Evolutionary conservation across 495 filamentous ascomycete genomes (phyloP), one percentile per base, ranked within the genome.

Genomic region (Penicillium ucsense): DNA sequence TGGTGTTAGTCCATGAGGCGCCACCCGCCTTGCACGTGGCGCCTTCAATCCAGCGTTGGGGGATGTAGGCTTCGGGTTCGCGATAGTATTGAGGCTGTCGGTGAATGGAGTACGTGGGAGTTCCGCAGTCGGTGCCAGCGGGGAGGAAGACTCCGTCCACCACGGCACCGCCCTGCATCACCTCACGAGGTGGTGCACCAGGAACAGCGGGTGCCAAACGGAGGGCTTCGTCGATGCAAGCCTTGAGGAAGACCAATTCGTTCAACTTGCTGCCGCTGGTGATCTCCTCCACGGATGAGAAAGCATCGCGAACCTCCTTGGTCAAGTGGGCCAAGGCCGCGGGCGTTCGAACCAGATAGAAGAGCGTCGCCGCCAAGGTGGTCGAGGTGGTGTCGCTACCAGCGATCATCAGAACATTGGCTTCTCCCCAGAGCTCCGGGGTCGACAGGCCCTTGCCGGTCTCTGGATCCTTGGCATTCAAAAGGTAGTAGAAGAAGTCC

Each of bases 391-490:
- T 82, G 49, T 84, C 82, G 27, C 73, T 78, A 20, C 79, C 80
- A 27, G 67, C 71, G 47, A 71, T 66, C 62, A 73, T 71, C 3
- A 87, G 71, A 0, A 88, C 65, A 57, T 85, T 84, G 4, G 80
- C 78, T 60, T 88, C 84, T 32, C 76, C 79, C 80, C 81, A 85
- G 3, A 88, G 71, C 52, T 89, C 84, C 2, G 76, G 72, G 8
- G 71, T 82, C 8, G 70, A 70, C 53, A 87, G 83, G 1, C 83
- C 82, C 45, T 76, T 69, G 40, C 81, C 83, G 0, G 76, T 82
- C 46, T 78, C 71, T 0, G 76, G 74, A 38, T 82, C 77, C 40
- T 74, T 76, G 7, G 77, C 76, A 40, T 77, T 70, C 34, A 82
- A 64, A 3, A 83, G 63, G 52, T 78, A 77, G 53, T 74, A 73